These are phyloP conservation scores for Plasmodium chabaudi DNA, from an alignment of 169 alveolate genomes.

Conservation along the genomic window DNA sequence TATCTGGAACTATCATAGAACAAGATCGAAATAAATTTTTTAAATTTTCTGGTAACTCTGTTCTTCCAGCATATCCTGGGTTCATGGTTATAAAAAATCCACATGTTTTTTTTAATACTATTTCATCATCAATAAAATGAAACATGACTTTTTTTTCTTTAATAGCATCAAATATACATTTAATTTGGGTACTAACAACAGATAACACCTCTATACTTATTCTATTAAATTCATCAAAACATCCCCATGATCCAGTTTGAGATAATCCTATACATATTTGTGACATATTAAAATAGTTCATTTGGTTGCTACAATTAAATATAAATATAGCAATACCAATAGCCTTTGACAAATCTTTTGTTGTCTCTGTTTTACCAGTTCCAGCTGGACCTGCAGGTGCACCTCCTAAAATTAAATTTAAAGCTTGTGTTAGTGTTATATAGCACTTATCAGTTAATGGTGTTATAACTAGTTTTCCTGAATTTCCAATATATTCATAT, in stretches of 20 bases:
- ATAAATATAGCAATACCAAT: constrained; percentile 96
- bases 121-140: constrained; percentile 86
- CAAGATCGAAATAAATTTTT: constrained; percentile 96
- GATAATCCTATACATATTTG: constrained; percentile 96
- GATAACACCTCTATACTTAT: constrained; percentile 96
- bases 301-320: constrained; percentile 95
- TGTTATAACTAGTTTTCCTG: constrained; percentile 96
- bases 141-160: constrained; percentile 85
- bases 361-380: constrained; percentile 98
- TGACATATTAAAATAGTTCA: constrained; percentile 94
- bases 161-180: constrained; percentile 94
- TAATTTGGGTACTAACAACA: constrained; percentile 97
- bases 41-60: constrained; percentile 97
- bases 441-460: constrained; percentile 97
- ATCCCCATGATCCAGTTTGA: constrained; percentile 98
- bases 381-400: constrained; percentile 99
- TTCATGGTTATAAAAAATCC: constrained; percentile 94
- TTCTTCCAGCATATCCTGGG: constrained; percentile 99
- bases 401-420: constrained; percentile 94
- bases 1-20: constrained; percentile 98
- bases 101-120: constrained; percentile 82
- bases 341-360: constrained; percentile 97
- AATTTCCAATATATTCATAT: constrained; percentile 97
- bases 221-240: constrained; percentile 98
- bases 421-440: constrained; percentile 95